A percentile compares a stretch with the other conserved stretches of the same genome.
phyloP scores from a whole-genome alignment of 1,139 yeast genomes.

The Tardiomyces blankii region DNA sequence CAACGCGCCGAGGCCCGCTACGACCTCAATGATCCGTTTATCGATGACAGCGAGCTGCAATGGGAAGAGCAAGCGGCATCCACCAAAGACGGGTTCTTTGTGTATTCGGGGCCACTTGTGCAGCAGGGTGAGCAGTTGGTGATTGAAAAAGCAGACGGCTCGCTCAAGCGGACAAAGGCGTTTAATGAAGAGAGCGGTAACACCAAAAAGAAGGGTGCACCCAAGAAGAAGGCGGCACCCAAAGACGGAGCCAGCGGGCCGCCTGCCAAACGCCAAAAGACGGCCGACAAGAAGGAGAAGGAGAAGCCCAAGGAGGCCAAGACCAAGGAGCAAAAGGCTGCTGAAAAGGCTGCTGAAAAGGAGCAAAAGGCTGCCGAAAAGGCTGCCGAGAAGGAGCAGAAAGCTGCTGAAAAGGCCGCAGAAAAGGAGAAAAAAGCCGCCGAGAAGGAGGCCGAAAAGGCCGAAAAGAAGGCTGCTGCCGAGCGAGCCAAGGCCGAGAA shows the following conservation, averaged over 20 bases:
- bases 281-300: constrained; percentile 4
- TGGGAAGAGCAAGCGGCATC: constrained; percentile 93
- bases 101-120: constrained; percentile 85
- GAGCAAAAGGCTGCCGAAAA: constrained; percentile 7
- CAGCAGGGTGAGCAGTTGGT: constrained; percentile 41
- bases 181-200: constrained; percentile 7
- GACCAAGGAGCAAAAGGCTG: constrained; percentile 1
- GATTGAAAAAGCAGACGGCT: constrained; percentile 32
- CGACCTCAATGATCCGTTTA: constrained; percentile 89
- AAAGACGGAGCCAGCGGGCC: constrained; percentile 4
- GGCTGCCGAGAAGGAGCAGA: constrained; percentile 5
- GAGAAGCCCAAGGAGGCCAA: constrained; percentile 2
- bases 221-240: constrained; percentile 9
- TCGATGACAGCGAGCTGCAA: constrained; percentile 84
- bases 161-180: constrained; percentile 27
- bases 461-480: constrained; percentile 4
- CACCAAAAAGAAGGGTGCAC: constrained; percentile 6
- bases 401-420: background rate
- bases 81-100: constrained; percentile 92
- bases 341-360: constrained; percentile 4
- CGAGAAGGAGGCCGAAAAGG: constrained; percentile 1
- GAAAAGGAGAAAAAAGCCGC: constrained; percentile 4
- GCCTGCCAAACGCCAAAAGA: constrained; percentile 4
- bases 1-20: constrained; percentile 52
- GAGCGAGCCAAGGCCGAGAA: constrained; percentile 7